Base-by-base conservation (phyloP, 2,329 filamentous ascomycete genomes). In the Fusarium sp. region DNA sequence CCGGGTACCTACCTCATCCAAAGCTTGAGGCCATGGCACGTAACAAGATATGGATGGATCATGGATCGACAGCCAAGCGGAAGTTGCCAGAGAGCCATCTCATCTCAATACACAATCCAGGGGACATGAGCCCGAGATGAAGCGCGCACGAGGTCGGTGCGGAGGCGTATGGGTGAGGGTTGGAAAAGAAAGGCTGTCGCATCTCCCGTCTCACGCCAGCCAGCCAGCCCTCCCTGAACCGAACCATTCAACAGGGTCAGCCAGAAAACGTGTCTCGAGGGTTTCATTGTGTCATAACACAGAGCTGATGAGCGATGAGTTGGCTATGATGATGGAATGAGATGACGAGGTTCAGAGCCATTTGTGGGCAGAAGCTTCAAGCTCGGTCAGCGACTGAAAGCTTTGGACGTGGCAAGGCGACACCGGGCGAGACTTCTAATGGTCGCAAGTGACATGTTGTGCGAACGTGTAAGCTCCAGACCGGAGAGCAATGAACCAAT, bases 271-370 rank as follows among this genome's bases (percentile, higher is more conserved):
- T 78, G 72, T 66, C 50, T 33, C 32, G 33, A 66, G 38, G 66
- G 63, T 50, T 70, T 63, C 35, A 69, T 74, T 66, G 61, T 76
- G 72, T 66, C 68, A 78, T 73, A 63, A 64, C 66, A 68, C 65
- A 68, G 43, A 57, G 50, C 47, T 52, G 47, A 32, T 52, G 47
- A 57, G 62, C 61, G 70, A 74, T 78, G 74, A 73, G 76, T 60
- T 78, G 74, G 76, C 74, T 70, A 65, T 68, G 63, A 76, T 73
- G 71, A 50, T 73, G 64, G 65, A 67, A 78, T 76, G 66, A 62
- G 60, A 63, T 40, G 62, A 57, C 56, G 47, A 62, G 43, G 27
- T 14, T 33, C 25, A 63, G 66, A 38, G 45, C 60, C 37, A 61
- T 27, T 38, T 64, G 47, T 64, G 52, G 63, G 52, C 40, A 50